Conservation (phyloP, 768 basidiomycete genomes). For the Termitomyces eurrhizus region DNA sequence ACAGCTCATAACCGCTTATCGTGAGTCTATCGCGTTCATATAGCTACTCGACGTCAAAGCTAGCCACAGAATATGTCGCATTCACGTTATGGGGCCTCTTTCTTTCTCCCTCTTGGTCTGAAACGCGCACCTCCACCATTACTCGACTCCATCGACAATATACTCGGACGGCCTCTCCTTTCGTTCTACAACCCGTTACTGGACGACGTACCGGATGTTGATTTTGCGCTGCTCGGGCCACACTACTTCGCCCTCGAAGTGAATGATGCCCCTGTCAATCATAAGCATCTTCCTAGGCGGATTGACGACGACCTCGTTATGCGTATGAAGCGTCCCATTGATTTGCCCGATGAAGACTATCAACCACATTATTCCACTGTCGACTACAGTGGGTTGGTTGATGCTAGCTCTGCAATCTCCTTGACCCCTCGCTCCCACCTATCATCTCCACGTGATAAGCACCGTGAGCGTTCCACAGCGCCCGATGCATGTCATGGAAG, state of each 20-base stretch:
- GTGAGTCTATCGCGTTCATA: background rate
- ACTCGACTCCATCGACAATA: background rate
- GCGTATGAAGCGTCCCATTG: constrained; percentile 9
- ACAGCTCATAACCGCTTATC: background rate
- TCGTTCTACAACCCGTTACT: background rate
- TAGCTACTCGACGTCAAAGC: background rate
- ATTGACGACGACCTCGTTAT: constrained; percentile 8
- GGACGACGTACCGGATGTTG: background rate
- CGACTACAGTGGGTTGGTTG: background rate
- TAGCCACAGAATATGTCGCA: background rate
- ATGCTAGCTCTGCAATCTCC: background rate
- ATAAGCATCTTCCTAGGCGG: background rate
- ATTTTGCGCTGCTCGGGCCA: background rate
- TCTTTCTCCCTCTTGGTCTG: background rate
- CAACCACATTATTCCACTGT: background rate
- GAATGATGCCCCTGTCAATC: no score
- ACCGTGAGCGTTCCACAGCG: background rate
- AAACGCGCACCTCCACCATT: background rate
- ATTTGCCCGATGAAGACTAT: constrained; percentile 1
- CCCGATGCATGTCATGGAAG: background rate
- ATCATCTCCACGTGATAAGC: background rate
- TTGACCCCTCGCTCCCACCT: background rate
- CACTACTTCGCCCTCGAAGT: background rate
- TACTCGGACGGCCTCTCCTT: background rate
- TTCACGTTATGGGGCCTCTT: background rate